Percentiles rank a stretch among this genome's conserved stretches.
Conservation (phyloP, 2,329 filamentous ascomycete species). For the Exophiala oligosperma region DNA sequence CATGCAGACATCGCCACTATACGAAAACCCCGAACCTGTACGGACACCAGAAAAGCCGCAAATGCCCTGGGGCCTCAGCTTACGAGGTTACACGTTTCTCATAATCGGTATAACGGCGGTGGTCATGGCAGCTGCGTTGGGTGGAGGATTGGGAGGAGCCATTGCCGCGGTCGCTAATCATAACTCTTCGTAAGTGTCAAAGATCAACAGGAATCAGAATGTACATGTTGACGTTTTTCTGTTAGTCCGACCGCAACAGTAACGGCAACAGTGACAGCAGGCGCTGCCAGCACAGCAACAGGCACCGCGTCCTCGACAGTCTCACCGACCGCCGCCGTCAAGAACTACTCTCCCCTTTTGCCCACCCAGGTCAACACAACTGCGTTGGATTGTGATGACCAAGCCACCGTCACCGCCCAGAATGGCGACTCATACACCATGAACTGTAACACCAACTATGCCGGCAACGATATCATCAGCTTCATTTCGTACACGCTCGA, state of each 20-base stretch:
- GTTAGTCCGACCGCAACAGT: not conserved
- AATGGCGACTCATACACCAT: not conserved
- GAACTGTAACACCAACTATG: slow-evolving; percentile 6
- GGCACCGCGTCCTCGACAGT: not conserved
- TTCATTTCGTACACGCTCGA: slow-evolving; percentile 9
- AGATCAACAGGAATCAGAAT: not conserved
- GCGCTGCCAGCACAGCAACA: not conserved
- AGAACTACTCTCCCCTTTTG: slow-evolving; percentile 1
- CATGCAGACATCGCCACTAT: not conserved
- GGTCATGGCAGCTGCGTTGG: slow-evolving; percentile 1
- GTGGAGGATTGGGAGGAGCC: slow-evolving; percentile 5
- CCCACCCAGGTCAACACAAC: slow-evolving; percentile 8
- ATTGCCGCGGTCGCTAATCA: not conserved
- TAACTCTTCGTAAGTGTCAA: not conserved
- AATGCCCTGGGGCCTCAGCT: slow-evolving; percentile 2
- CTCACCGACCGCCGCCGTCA: not conserved
- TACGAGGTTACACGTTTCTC: slow-evolving; percentile 2
- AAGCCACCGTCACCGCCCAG: not conserved
- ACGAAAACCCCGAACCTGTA: not conserved
- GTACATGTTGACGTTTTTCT: not conserved
- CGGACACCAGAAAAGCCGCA: not conserved
- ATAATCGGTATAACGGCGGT: slow-evolving; percentile 1
- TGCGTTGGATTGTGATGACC: not conserved
- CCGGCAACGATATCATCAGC: slow-evolving; percentile 3
- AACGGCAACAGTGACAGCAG: slow-evolving; percentile 2